Percentiles rank a stretch among this genome's conserved stretches.
These are phyloP conservation scores for Fusarium napiforme DNA, from an alignment of 2,329 filamentous ascomycete genomes.

Conservation along the genomic window DNA sequence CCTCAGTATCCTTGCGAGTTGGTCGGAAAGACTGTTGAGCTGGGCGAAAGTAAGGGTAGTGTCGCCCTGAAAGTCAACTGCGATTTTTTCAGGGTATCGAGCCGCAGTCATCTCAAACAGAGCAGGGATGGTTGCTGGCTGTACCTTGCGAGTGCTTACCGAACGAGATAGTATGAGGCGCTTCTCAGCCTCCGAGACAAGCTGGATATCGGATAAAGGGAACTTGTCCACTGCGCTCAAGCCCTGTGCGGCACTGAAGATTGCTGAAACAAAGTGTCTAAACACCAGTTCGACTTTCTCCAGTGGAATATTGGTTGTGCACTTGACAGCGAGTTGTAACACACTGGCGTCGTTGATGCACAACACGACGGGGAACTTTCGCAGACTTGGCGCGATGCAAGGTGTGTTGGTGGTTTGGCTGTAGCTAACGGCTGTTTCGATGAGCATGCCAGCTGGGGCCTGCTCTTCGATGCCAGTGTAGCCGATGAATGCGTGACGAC, in stretches of 20 bases:
- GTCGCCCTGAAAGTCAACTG: constrained; percentile 1
- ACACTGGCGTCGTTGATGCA: constrained; percentile 4
- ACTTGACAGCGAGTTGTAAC: not conserved
- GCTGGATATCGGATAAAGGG: not conserved
- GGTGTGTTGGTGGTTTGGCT: constrained; percentile 14
- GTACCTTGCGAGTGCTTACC: not conserved
- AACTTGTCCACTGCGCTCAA: not conserved
- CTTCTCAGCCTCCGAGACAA: not conserved
- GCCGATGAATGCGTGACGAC: constrained; percentile 3
- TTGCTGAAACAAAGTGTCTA: not conserved
- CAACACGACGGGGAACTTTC: constrained; percentile 4
- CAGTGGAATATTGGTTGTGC: constrained; percentile 5
- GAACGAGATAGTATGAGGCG: not conserved
- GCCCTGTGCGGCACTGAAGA: not conserved
- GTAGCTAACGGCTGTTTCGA: constrained; percentile 14
- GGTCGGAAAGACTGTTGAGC: not conserved
- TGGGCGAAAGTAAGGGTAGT: not conserved
- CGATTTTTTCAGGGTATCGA: not conserved
- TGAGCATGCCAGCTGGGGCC: not conserved
- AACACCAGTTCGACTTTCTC: not conserved
- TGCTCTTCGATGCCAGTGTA: not conserved
- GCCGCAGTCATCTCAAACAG: constrained; percentile 1
- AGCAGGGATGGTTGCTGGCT: not conserved
- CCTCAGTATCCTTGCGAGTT: not conserved
- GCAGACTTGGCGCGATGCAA: not conserved